phyloP scores from a whole-genome alignment of 495 filamentous ascomycete species.

The Neurospora sublineolata region DNA sequence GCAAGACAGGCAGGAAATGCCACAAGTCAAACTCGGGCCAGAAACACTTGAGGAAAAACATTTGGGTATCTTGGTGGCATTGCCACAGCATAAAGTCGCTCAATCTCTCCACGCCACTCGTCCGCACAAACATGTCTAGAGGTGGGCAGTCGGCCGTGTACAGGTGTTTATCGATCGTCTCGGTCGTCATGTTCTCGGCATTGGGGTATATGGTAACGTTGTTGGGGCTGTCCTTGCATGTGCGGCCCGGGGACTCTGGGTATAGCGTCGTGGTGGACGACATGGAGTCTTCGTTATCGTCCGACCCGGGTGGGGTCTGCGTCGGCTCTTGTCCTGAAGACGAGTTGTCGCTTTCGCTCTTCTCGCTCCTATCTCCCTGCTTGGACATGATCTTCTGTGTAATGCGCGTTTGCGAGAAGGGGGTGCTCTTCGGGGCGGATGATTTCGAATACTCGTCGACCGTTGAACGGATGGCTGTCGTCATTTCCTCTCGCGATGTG shows the following conservation, averaged over 20 bases:
- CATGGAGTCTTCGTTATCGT: conserved; percentile 43
- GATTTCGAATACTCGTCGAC: conserved; percentile 72
- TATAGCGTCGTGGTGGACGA: conserved; percentile 39
- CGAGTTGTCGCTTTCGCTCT: conserved; percentile 5
- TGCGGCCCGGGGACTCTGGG: conserved; percentile 35
- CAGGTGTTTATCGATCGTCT: conserved; percentile 67
- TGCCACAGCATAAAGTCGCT: conserved; percentile 99
- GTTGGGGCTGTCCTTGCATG: conserved; percentile 20
- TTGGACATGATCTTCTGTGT: conserved; percentile 65
- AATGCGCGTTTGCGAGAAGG: conserved; percentile 80
- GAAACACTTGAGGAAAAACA: conserved; percentile 81
- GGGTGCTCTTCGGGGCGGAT: conserved; percentile 45
- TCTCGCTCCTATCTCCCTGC: conserved; percentile 37
- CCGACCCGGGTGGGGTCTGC: conserved; percentile 19
- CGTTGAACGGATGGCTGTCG: conserved; percentile 75
- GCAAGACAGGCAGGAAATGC: conserved; percentile 82
- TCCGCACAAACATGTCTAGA: conserved; percentile 78
- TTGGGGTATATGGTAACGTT: conserved; percentile 34
- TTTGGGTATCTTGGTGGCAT: conserved; percentile 80
- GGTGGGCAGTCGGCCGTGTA: conserved; percentile 78
- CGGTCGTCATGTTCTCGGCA: conserved; percentile 74
- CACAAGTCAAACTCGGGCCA: conserved; percentile 97
- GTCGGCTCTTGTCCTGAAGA: conserved; percentile 9
- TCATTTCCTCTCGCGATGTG: conserved; percentile 92
- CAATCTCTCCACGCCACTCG: conserved; percentile 79